phyloP scores from a whole-genome alignment of 2,329 filamentous ascomycete genomes.

The Cytospora schulzeri region DNA sequence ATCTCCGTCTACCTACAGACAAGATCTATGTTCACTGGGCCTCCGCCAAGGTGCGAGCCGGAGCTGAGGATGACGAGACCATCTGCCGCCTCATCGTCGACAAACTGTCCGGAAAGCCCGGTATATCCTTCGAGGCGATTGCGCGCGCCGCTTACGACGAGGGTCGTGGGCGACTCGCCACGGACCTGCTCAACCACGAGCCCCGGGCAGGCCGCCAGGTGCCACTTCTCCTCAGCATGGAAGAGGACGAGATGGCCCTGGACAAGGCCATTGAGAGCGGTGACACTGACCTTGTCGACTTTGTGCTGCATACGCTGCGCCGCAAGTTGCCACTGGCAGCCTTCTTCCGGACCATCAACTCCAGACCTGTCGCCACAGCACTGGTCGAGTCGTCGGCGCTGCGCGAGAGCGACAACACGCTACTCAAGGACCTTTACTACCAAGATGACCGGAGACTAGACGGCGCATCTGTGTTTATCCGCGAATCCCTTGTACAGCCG shows the following conservation, averaged over 20 bases:
- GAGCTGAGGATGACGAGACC: constrained; percentile 81
- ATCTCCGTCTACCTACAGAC: constrained; percentile 82
- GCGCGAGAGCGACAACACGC: constrained; percentile 69
- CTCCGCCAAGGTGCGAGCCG: constrained; percentile 85
- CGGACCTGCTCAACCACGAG: constrained; percentile 88
- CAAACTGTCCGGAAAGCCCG: constrained; percentile 81
- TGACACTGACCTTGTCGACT: constrained; percentile 90
- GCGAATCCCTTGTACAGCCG: constrained; percentile 76
- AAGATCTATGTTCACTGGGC: constrained; percentile 97
- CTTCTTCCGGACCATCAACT: constrained; percentile 92
- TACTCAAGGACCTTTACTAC: constrained; percentile 96
- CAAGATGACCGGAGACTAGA: constrained; percentile 92
- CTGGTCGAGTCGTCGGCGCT: constrained; percentile 82
- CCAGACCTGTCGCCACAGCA: constrained; percentile 80
- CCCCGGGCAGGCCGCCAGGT: constrained; percentile 95
- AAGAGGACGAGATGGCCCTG: constrained; percentile 90
- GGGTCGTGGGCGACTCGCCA: constrained; percentile 84
- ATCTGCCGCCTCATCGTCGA: constrained; percentile 87
- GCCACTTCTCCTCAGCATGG: constrained; percentile 88
- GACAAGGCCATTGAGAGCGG: constrained; percentile 97
- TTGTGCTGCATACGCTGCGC: constrained; percentile 83
- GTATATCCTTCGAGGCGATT: constrained; percentile 94
- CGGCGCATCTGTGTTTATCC: constrained; percentile 82
- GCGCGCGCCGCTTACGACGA: constrained; percentile 93
- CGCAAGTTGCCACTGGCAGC: constrained; percentile 86